Evolutionary conservation across 352 stramenopile species (phyloP).

Genomic region (Phytophthora syringae): DNA sequence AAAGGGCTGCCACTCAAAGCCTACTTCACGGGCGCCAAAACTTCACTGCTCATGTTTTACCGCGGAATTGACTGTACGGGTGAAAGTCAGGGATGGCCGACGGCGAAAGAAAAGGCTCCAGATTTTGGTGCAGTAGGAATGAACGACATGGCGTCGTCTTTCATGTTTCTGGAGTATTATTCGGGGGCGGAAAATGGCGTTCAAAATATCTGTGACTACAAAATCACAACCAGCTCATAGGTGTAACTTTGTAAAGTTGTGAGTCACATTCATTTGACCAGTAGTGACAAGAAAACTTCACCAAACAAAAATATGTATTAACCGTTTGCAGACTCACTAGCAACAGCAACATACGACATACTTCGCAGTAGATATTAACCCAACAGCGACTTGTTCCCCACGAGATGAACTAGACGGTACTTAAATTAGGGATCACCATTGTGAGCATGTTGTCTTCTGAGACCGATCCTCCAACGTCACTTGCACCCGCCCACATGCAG

Average conservation of each 20-base stretch:
- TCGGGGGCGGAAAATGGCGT: constrained; percentile 7
- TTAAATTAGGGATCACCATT: constrained; percentile 12
- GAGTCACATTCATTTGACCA: no score
- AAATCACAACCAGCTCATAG: background rate
- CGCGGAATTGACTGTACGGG: constrained; percentile 8
- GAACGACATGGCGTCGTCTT: constrained; percentile 11
- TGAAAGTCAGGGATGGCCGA: constrained; percentile 13
- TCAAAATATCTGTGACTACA: constrained; percentile 10
- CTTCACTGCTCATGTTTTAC: constrained; percentile 16
- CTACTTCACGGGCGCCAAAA: constrained; percentile 2
- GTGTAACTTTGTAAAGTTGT: background rate
- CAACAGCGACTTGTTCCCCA: background rate
- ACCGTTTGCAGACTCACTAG: no score
- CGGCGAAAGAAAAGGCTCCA: background rate
- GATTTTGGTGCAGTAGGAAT: constrained; percentile 6
- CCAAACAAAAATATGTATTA: no score
- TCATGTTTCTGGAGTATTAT: constrained; percentile 15
- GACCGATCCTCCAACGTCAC: constrained; percentile 22
- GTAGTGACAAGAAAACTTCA: no score
- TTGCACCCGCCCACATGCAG: constrained; percentile 26
- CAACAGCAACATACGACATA: no score
- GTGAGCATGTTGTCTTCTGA: constrained; percentile 17
- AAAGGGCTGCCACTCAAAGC: constrained; percentile 6
- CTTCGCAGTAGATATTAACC: background rate
- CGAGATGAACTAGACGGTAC: background rate